Evolutionary conservation across 805 yeast genomes (phyloP).

Genomic region (Starmerella kuoi): DNA sequence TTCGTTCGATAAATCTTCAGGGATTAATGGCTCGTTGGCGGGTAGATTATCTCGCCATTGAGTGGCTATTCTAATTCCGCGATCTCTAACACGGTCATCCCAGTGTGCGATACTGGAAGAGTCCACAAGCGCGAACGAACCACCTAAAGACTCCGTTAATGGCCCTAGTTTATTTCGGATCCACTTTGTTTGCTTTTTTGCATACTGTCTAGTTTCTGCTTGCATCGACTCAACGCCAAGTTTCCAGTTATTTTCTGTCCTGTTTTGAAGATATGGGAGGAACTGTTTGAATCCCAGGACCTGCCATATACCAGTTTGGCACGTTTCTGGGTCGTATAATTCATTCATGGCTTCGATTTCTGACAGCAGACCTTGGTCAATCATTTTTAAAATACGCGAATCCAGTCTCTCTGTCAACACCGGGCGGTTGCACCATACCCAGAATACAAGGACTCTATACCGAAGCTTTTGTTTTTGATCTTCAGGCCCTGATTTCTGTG

Average conservation of each 20-base stretch:
- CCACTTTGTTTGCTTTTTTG: conserved; percentile 84
- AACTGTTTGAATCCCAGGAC: conserved; percentile 71
- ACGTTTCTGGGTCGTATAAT: conserved; percentile 2
- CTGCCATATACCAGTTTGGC: conserved; percentile 72
- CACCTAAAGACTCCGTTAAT: conserved; percentile 49
- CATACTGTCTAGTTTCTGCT: conserved; percentile 69
- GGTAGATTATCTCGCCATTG: conserved; percentile 28
- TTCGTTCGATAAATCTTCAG: conserved; percentile 28
- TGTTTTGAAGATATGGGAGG: conserved; percentile 20
- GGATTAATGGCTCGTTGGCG: conserved; percentile 23
- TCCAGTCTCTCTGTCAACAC: conserved; percentile 56
- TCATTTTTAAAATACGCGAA: conserved; percentile 71
- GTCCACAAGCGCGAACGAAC: conserved; percentile 46
- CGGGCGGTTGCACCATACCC: conserved; percentile 64
- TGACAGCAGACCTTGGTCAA: conserved; percentile 49
- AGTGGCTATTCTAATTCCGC: conserved; percentile 43
- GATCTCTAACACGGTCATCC: conserved; percentile 41
- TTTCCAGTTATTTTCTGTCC: background rate
- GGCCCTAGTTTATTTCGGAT: conserved; percentile 57
- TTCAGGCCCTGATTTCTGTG: conserved; percentile 48
- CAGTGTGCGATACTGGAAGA: conserved; percentile 62
- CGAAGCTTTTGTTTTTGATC: conserved; percentile 16
- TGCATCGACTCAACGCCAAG: conserved; percentile 46
- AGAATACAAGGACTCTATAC: conserved; percentile 43
- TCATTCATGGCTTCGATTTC: conserved; percentile 55